Evolutionary conservation across 2,329 filamentous ascomycete genomes (phyloP), one percentile per base, ranked within the genome.

Genomic region (Pseudogymnoascus sp.): DNA sequence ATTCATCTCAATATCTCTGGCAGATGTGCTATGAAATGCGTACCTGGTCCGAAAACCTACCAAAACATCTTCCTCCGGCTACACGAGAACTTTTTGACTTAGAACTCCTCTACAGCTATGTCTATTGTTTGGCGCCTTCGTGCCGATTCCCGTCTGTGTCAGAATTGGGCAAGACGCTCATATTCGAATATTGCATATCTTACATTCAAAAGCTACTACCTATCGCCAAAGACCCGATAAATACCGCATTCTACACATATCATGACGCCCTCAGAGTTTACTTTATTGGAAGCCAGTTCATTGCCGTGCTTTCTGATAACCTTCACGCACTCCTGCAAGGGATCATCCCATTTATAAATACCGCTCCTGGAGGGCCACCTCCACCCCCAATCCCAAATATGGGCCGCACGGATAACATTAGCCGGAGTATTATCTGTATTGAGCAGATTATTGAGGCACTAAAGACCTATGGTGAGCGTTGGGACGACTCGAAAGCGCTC

Each of bases 31-130:
- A 85, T 54, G 82, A 88, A 39, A 92, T 90, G 87, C 85, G 81
- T 60, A 83, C 85, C 69, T 97, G 93, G 93, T 87, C 86, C 63
- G 84, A 91, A 36, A 82, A 83, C n/a, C 81, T 96, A 10, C 89
- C 91, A 0, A 76, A 79, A 37, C 82, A 80, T 1, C 80, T 89
- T 0, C 81, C 88, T 0, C 76, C 81, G 0, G 81, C 83, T 26
- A 86, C 92, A 65, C 83, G 86, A 39, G 83, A 88, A 57, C 84
- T 92, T 66, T 95, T 97, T 70, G 88, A 94, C 65, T 83, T 96
- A 13, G 94, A 99, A 71, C 76, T 95, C 41, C 83, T 93, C 54
- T 97, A 96, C 76, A 95, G 90, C 70, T 94, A 91, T 68, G 88
- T 96, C 24, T 91, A 97, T 72, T 89, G 93, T 62, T 81, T 97